phyloP scores from a whole-genome alignment of 2,329 filamentous ascomycete species.

The Septoria linicola region DNA sequence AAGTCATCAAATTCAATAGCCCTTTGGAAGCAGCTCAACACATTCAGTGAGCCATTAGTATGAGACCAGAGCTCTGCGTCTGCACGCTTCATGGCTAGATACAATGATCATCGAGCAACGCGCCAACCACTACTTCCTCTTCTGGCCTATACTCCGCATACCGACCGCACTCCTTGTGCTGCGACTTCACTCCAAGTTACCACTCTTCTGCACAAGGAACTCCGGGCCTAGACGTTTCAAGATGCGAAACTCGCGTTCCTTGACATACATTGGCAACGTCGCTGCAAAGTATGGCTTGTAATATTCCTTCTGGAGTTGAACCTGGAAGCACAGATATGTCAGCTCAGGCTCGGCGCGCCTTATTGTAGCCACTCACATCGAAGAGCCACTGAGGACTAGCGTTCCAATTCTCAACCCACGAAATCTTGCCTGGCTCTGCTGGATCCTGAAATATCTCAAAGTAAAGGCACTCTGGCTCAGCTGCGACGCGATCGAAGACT shows the following conservation, averaged over 20 bases:
- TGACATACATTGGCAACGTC: slow-evolving; percentile 45
- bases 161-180: not conserved
- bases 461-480: slow-evolving; percentile 19
- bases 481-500: slow-evolving; percentile 18
- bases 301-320: slow-evolving; percentile 39
- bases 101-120: too few relatives aligned
- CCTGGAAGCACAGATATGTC: not conserved
- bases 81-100: too few relatives aligned
- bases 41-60: too few relatives aligned
- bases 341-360: not conserved
- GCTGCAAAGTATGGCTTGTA: slow-evolving; percentile 44
- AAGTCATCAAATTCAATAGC: too few relatives aligned
- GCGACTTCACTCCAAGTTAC: slow-evolving; percentile 5
- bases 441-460: slow-evolving; percentile 23
- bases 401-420: slow-evolving; percentile 29
- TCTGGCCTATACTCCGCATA: not conserved
- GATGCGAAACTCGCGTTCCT: slow-evolving; percentile 38
- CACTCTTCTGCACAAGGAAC: slow-evolving; percentile 10
- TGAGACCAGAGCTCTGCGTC: too few relatives aligned
- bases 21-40: too few relatives aligned
- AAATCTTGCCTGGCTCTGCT: slow-evolving; percentile 15
- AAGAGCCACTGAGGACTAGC: slow-evolving; percentile 7
- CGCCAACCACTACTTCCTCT: not conserved
- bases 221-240: slow-evolving; percentile 13
- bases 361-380: not conserved